Base-by-base conservation (phyloP, 2,329 filamentous ascomycete genomes). In the Neoascochyta sp. region DNA sequence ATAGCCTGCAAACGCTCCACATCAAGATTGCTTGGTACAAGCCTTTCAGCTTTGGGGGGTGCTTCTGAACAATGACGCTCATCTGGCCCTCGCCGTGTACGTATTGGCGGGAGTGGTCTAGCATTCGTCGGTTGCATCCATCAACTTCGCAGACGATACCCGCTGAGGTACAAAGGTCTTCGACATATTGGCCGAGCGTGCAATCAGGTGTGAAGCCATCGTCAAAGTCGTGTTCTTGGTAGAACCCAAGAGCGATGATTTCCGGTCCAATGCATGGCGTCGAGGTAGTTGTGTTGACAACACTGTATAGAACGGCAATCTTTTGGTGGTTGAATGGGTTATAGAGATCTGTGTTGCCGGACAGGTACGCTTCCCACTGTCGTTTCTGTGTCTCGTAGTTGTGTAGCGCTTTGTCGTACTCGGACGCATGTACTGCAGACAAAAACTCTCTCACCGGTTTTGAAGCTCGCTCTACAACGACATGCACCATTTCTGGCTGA, bases 1-100 rank as follows among this genome's bases (percentile, higher is more conserved):
- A 98, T 16, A 86, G 74, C 51, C 94, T 92, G 68, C 92, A 98
- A 49, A 83, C 87, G 45, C 87, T 96, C 93, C 93, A 98, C 87
- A 98, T 95, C 34, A 89, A 76, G 33, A 98, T 94, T 3, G 81
- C 84, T 43, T 86, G 78, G 58, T 77, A 74, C 63, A 81, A 65
- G 1, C 78, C 74, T 38, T 76, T 74, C 39, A 84, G 67, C 44
- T 82, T 79, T 19, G 78, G 74, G 24, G 81, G 72, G 41, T 80
- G 81, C 17, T 80, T 81, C 54, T 95, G 86, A 10, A 95, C 81
- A 47, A 95, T 86, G 7, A 96, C 80, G 6, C 88, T 95, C 48
- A 98, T 81, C 41, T 94, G 86, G 7, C 89, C 90, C 57, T 95
- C 85, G 16, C 92, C 93, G 51, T 98, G 92, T 1, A 98, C 93